phyloP scores from a whole-genome alignment of 2,329 filamentous ascomycete genomes.

The Monosporascus cannonballus region DNA sequence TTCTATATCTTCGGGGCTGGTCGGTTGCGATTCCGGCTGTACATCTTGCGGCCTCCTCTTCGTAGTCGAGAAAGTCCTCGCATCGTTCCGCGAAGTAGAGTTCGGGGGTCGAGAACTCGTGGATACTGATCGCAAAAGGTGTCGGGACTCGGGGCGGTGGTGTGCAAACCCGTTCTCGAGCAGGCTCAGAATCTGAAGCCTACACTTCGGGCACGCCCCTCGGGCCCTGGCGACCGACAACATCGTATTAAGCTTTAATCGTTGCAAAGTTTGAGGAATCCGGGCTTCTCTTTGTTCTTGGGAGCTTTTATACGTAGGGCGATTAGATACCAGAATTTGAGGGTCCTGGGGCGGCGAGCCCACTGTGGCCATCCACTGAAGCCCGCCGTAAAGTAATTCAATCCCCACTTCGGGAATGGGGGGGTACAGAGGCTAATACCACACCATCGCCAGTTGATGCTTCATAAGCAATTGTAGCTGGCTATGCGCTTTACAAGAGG shows the following conservation, averaged over 20 bases:
- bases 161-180: conserved; percentile 29
- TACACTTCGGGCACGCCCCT: conserved; percentile 32
- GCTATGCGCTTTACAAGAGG: no score
- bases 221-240: conserved; percentile 31
- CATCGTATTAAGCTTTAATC: conserved; percentile 19
- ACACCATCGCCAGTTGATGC: no score
- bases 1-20: conserved; percentile 41
- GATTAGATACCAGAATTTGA: background rate
- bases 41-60: conserved; percentile 12
- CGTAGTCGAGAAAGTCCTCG: conserved; percentile 19
- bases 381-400: background rate
- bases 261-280: background rate
- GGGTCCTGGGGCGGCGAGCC: background rate
- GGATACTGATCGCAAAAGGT: conserved; percentile 6
- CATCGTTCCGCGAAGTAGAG: conserved; percentile 6
- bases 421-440: background rate
- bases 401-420: background rate
- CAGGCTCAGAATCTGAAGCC: conserved; percentile 29
- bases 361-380: background rate
- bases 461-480: no score
- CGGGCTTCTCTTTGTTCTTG: background rate
- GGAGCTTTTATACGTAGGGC: background rate
- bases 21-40: conserved; percentile 9
- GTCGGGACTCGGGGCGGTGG: conserved; percentile 12
- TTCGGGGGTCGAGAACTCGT: conserved; percentile 5